Base-by-base conservation (phyloP, 2,329 filamentous ascomycete genomes). In the Exophiala alcalophila region DNA sequence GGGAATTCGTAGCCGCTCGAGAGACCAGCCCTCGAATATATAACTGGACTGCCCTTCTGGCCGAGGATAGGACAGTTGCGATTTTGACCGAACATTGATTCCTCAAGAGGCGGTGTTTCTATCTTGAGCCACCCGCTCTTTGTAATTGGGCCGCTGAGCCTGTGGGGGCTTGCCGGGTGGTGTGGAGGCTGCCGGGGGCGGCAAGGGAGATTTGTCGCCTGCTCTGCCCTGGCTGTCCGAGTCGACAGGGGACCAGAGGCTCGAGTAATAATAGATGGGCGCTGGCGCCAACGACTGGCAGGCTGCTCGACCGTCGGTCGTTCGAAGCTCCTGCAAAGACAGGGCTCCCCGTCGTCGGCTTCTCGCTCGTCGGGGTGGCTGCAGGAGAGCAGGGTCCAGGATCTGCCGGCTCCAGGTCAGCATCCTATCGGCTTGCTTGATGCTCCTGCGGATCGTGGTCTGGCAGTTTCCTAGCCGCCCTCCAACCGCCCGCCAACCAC, bases 131-230 rank as follows among this genome's bases (percentile, higher is more conserved):
- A 19, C 9, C 16, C 34, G 33, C 37, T 38, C 31, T 30, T 28
- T 26, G 38, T 18, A 28, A 48, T 52, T 45, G 44, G 49, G 11
- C 29, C 19, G 33, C 28, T 35, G 26, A 27, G 12, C 28, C 38
- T 3, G 33, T 44, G 42, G 45, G 45, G 49, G 33, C 37, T 29
- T 40, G 15, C 32, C 26, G 28, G 18, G 29, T 25, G n/a, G 40
- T 40, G 40, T 41, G 20, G 14, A 33, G 32, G 44, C 19, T 28
- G 37, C 49, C 45, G 40, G 49, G 48, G 41, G 49, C 49, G 49
- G 49, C 49, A 51, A 51, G 39, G 39, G 47, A 47, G 47, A 49
- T 49, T 49, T 38, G 37, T 34, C 37, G 46, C 33, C 33, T 29
- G 28, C 15, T n/a, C n/a, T n/a, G n/a, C n/a, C n/a, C n/a, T n/a